phyloP scores from a whole-genome alignment of 176 grass and related monocot genomes.

The Stipa capillata region DNA sequence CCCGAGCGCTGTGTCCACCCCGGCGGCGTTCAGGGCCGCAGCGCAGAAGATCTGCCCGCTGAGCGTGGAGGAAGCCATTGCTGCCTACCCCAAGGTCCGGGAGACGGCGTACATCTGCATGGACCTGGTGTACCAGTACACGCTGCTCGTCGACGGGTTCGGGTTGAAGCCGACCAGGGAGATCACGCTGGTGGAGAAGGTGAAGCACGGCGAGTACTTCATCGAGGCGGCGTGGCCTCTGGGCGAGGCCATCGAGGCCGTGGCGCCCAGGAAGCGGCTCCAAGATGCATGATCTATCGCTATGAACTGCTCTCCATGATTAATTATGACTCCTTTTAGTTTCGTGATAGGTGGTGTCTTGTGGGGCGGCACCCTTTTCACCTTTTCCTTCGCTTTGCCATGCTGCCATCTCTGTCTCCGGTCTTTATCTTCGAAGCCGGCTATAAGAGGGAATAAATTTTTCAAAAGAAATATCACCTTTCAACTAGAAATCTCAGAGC shows the following conservation, averaged over 20 bases:
- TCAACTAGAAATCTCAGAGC: too few relatives aligned
- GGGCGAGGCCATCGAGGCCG: conserved; percentile 39
- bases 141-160: conserved; percentile 44
- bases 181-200: conserved; percentile 25
- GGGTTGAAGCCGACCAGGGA: conserved; percentile 30
- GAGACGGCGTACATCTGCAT: conserved; percentile 32
- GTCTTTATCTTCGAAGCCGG: too few relatives aligned
- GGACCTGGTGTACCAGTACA: conserved; percentile 38
- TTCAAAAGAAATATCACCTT: too few relatives aligned
- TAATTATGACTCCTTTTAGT: too few relatives aligned
- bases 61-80: not conserved
- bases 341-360: too few relatives aligned
- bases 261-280: not conserved
- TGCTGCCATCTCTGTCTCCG: too few relatives aligned
- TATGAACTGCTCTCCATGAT: too few relatives aligned
- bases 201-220: conserved; percentile 29
- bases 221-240: conserved; percentile 31
- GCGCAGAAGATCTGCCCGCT: not conserved
- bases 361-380: too few relatives aligned
- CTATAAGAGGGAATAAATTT: too few relatives aligned
- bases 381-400: too few relatives aligned
- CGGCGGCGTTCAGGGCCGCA: not conserved
- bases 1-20: not conserved
- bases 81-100: not conserved
- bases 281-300: not conserved